phyloP scores from a whole-genome alignment of 768 basidiomycete genomes.

The Lactarius akahatsu region DNA sequence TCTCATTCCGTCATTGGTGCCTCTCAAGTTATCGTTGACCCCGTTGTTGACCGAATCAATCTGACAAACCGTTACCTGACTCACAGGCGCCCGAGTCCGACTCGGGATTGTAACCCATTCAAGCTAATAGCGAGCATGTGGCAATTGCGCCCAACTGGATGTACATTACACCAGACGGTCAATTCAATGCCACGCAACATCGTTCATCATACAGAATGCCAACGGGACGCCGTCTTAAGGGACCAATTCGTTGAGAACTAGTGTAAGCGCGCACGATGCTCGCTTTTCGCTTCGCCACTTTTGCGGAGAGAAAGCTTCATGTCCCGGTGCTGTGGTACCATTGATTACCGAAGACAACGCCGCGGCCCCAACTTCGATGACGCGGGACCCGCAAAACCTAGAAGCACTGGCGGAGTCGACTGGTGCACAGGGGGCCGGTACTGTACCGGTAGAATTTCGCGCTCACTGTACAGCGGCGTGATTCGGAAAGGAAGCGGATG shows the following conservation, averaged over 20 bases:
- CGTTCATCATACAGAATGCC: background rate
- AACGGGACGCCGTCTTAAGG: background rate
- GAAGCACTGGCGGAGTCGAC: background rate
- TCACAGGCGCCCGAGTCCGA: constrained; percentile 1
- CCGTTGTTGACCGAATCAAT: background rate
- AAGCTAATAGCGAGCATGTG: background rate
- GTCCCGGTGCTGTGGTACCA: background rate
- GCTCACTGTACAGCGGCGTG: background rate
- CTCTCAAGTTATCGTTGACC: background rate
- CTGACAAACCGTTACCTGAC: background rate
- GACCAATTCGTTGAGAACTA: background rate
- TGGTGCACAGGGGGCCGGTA: background rate
- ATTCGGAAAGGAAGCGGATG: background rate
- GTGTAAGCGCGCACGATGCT: background rate
- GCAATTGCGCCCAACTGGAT: background rate
- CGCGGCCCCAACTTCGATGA: background rate
- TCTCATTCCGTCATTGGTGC: background rate
- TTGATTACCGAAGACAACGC: background rate
- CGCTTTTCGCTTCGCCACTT: background rate
- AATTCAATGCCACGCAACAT: background rate
- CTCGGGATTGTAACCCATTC: background rate
- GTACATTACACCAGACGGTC: background rate
- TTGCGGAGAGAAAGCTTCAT: background rate
- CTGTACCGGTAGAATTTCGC: too few species aligned
- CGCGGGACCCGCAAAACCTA: background rate